These are phyloP conservation scores for Misopates orontium DNA, from an alignment of 257 asterid genomes.

Conservation along the genomic window DNA sequence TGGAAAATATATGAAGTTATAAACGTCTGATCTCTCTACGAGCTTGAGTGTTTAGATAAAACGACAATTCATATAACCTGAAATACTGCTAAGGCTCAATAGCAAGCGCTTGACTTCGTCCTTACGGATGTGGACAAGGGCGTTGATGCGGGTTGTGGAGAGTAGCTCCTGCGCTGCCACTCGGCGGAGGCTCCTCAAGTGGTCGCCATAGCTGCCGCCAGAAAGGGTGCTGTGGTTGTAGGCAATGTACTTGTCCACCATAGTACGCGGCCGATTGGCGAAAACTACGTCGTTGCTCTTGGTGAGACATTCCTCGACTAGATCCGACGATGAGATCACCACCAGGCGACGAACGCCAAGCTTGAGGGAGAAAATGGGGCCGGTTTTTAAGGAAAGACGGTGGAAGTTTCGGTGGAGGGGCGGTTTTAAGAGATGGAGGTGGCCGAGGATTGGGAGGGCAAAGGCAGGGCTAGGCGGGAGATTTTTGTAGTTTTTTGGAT, in stretches of 20 bases:
- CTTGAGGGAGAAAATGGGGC: constrained; percentile 48
- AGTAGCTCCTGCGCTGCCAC: constrained; percentile 41
- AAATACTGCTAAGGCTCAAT: constrained; percentile 15
- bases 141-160: constrained; percentile 27
- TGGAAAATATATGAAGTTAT: not conserved
- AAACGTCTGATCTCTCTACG: too few relatives aligned
- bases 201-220: constrained; percentile 44
- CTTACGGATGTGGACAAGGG: constrained; percentile 12
- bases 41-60: too few relatives aligned
- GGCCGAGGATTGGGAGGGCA: constrained; percentile 42
- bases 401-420: not conserved
- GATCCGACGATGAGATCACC: constrained; percentile 42
- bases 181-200: constrained; percentile 50
- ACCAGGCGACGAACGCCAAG: constrained; percentile 47
- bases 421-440: constrained; percentile 27
- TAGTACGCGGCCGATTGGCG: constrained; percentile 41
- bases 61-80: too few relatives aligned
- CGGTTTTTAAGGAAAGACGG: not conserved
- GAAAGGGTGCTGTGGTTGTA: constrained; percentile 45
- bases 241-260: constrained; percentile 44
- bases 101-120: constrained; percentile 28
- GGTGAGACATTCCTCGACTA: constrained; percentile 45
- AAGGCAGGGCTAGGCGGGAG: constrained; percentile 36
- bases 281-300: constrained; percentile 38
- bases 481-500: not conserved